Conservation (phyloP, 345 rosid species). For the Draba incana region DNA sequence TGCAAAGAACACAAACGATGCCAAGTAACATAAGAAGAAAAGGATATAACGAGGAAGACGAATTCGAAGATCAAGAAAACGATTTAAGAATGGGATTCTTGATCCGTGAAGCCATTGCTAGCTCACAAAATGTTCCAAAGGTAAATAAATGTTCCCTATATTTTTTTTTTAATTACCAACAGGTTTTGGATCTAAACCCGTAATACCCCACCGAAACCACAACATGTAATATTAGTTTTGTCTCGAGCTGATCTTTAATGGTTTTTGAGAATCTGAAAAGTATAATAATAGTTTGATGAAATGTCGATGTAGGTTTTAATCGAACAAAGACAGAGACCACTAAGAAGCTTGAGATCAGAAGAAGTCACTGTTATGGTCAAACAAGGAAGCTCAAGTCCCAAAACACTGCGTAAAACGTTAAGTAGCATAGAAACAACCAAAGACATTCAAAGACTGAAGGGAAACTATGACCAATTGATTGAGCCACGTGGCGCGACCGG, state of each 20-base stretch:
- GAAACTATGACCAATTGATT: conserved; percentile 40
- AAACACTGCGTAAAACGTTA: conserved; percentile 45
- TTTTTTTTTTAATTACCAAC: too few relatives aligned
- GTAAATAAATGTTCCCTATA: conserved; percentile 25
- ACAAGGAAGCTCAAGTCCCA: conserved; percentile 35
- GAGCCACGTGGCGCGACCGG: conserved; percentile 45
- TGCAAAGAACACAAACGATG: conserved; percentile 57
- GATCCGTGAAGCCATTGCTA: conserved; percentile 58
- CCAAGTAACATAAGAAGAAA: conserved; percentile 44
- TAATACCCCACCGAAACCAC: too few relatives aligned
- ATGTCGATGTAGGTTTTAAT: conserved; percentile 26
- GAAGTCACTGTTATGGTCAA: conserved; percentile 37
- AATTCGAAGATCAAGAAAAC: conserved; percentile 48
- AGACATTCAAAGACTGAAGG: conserved; percentile 48
- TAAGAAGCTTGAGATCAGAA: conserved; percentile 46
- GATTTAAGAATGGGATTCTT: conserved; percentile 63
- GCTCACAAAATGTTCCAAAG: conserved; percentile 43
- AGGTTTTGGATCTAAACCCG: too few relatives aligned
- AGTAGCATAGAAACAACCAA: conserved; percentile 58
- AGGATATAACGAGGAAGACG: conserved; percentile 33
- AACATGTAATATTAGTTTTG: too few relatives aligned
- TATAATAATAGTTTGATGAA: background rate
- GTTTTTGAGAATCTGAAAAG: background rate
- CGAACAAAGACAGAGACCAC: conserved; percentile 41
- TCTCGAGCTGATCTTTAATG: background rate